phyloP scores from a whole-genome alignment of 208 protist genomes.

The Wallacemonas collosoma region DNA sequence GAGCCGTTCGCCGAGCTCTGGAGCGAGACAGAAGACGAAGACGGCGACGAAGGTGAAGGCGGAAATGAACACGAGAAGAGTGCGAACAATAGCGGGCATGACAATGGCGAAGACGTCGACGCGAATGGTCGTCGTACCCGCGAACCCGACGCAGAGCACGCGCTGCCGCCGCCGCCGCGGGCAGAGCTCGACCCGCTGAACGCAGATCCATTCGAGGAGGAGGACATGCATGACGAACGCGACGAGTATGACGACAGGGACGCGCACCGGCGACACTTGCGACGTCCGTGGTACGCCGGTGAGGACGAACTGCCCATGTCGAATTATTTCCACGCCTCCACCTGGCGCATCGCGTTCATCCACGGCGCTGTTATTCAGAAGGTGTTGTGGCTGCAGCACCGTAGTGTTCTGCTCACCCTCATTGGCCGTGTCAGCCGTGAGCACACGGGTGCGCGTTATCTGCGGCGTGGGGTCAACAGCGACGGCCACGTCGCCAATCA shows the following conservation, averaged over 20 bases:
- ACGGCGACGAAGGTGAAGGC: slow-evolving; percentile 31
- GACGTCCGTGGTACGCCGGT: slow-evolving; percentile 2
- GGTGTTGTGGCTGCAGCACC: slow-evolving; percentile 28
- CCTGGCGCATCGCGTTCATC: slow-evolving; percentile 36
- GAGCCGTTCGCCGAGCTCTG: slow-evolving; percentile 50
- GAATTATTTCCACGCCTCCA: slow-evolving; percentile 22
- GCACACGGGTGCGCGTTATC: slow-evolving; percentile 94
- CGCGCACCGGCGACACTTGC: background rate
- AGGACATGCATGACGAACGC: background rate
- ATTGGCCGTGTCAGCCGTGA: slow-evolving; percentile 92
- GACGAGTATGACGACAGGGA: background rate
- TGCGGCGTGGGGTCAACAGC: slow-evolving; percentile 94
- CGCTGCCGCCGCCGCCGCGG: background rate
- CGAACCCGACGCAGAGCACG: background rate
- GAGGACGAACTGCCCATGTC: slow-evolving; percentile 8
- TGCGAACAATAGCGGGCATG: background rate
- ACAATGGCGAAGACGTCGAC: background rate
- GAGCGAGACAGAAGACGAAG: slow-evolving; percentile 1
- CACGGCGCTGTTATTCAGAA: slow-evolving; percentile 44
- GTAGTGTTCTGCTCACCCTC: slow-evolving; percentile 71
- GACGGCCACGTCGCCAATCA: slow-evolving; percentile 85
- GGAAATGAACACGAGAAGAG: slow-evolving; percentile 38
- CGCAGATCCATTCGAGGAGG: background rate
- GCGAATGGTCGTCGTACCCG: background rate
- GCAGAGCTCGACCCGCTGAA: slow-evolving; percentile 7